These are phyloP conservation scores for Phytophthora agathidicida DNA, from an alignment of 352 stramenopile genomes.

Conservation along the genomic window DNA sequence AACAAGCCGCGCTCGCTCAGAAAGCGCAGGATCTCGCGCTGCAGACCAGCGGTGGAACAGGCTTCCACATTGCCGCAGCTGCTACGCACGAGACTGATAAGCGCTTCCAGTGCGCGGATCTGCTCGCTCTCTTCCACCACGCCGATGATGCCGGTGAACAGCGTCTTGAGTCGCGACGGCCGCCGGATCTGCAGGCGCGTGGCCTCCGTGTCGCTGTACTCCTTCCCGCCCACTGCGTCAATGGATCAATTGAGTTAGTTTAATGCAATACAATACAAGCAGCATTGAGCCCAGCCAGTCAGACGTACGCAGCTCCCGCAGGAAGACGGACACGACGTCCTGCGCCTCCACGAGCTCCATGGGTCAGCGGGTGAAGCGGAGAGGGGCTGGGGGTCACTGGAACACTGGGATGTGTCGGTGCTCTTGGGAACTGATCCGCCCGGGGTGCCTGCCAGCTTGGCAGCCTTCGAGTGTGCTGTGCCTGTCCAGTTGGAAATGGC, in stretches of 20 bases:
- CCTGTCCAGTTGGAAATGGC: constrained; percentile 18
- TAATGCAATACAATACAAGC: no score
- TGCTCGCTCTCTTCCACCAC: constrained; percentile 73
- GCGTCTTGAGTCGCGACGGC: constrained; percentile 56
- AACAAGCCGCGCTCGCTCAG: constrained; percentile 75
- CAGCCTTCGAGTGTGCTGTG: constrained; percentile 3
- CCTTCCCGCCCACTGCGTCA: constrained; percentile 64
- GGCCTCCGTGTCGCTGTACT: constrained; percentile 67
- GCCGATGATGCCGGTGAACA: constrained; percentile 74
- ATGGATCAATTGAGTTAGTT: no score
- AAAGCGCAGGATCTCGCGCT: constrained; percentile 76
- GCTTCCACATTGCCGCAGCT: constrained; percentile 81
- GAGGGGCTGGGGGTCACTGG: no score
- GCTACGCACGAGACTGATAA: constrained; percentile 80
- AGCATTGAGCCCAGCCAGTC: no score
- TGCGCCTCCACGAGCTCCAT: constrained; percentile 39
- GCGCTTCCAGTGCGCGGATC: constrained; percentile 64
- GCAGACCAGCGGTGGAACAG: constrained; percentile 70
- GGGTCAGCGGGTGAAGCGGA: neutral
- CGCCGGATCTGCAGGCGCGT: constrained; percentile 69
- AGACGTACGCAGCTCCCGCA: constrained; percentile 52
- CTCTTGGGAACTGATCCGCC: constrained; percentile 29
- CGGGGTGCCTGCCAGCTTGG: neutral
- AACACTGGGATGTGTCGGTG: constrained; percentile 2
- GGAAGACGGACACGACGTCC: constrained; percentile 45